Evolutionary conservation across 2,329 filamentous ascomycete genomes (phyloP).

Genomic region (Ophiosphaerella korrae): DNA sequence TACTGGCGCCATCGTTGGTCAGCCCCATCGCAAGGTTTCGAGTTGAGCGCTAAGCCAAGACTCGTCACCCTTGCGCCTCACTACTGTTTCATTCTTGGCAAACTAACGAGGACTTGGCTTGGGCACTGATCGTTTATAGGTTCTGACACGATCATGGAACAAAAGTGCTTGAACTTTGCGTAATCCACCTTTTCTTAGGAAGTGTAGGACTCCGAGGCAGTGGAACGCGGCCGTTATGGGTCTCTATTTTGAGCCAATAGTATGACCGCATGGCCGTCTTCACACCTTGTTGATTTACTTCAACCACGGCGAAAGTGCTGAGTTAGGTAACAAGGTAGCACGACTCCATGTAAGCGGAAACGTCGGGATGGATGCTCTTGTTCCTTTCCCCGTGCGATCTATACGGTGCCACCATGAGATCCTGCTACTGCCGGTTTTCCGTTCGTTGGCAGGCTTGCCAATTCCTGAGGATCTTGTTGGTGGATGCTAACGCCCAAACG

Average conservation of each 20-base stretch:
- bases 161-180: constrained; percentile 11
- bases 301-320: background rate
- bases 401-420: background rate
- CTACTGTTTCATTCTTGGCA: constrained; percentile 45
- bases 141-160: constrained; percentile 38
- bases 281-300: background rate
- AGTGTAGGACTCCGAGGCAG: background rate
- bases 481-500: constrained; percentile 15
- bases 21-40: constrained; percentile 28
- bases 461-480: constrained; percentile 14
- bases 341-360: background rate
- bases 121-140: constrained; percentile 7
- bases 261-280: background rate
- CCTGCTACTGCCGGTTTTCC: constrained; percentile 4
- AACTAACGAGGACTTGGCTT: constrained; percentile 25
- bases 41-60: constrained; percentile 32
- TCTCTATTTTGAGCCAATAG: constrained; percentile 12
- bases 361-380: background rate
- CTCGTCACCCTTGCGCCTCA: constrained; percentile 33
- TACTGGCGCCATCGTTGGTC: constrained; percentile 24
- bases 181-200: constrained; percentile 4
- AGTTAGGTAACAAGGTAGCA: background rate
- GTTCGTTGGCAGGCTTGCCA: constrained; percentile 13
- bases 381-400: background rate
- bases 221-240: constrained; percentile 11